Percentiles rank a stretch among this genome's conserved stretches.
Conservation (phyloP, 148 eudicot genomes). For the Persicaria maculosa region DNA sequence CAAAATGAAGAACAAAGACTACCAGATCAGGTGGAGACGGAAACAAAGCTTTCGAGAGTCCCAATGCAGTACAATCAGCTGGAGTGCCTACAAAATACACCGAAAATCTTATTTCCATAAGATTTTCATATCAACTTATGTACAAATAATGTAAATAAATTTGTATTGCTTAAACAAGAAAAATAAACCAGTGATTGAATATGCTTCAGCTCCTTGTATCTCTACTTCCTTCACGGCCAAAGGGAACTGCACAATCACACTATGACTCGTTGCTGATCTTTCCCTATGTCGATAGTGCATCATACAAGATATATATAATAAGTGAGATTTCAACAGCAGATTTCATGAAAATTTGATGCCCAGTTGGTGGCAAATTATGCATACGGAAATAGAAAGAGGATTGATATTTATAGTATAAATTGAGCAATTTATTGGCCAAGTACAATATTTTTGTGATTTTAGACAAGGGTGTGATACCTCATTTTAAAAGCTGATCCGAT, state of each 20-base stretch:
- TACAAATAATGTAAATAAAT: no score
- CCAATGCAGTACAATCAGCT: slow-evolving; percentile 86
- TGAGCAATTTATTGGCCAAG: no score
- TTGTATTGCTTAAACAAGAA: neutral
- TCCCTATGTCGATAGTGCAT: slow-evolving; percentile 37
- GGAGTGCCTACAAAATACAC: slow-evolving; percentile 68
- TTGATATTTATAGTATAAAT: no score
- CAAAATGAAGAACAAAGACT: slow-evolving; percentile 8
- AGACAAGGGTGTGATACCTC: no score
- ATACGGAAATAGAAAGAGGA: no score
- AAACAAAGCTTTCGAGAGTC: slow-evolving; percentile 66
- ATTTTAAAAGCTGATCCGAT: no score
- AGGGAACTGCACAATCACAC: slow-evolving; percentile 61
- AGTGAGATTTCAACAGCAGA: no score
- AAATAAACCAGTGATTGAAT: slow-evolving; percentile 64
- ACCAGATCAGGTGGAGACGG: slow-evolving; percentile 81
- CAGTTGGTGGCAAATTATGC: no score
- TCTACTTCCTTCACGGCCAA: slow-evolving; percentile 58
- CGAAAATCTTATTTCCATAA: neutral
- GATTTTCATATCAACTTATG: neutral
- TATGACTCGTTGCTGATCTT: slow-evolving; percentile 83
- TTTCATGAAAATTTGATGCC: no score
- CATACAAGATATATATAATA: no score
- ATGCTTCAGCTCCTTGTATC: slow-evolving; percentile 73
- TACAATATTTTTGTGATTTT: no score